Conservation (phyloP, 306 rosid species). For the Gastrolobium bilobum region DNA sequence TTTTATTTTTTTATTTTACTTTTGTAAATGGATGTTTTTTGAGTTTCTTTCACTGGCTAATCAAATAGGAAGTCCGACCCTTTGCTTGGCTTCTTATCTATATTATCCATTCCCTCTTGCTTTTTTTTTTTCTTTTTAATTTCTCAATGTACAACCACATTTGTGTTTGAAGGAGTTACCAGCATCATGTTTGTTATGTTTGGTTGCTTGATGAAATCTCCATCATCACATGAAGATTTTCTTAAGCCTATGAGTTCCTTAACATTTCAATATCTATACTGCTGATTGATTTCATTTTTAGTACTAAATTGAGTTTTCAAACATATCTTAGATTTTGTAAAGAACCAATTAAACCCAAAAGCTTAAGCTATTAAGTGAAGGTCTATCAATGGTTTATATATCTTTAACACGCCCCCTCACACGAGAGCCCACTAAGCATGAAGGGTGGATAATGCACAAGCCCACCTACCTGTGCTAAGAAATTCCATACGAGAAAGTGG, state of each 20-base stretch:
- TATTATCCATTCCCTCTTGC: background rate
- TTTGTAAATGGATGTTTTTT: constrained; percentile 23
- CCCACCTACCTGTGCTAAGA: too few relatives aligned
- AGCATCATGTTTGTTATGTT: constrained; percentile 32
- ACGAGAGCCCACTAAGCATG: too few relatives aligned
- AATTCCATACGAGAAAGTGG: too few relatives aligned
- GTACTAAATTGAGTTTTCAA: constrained; percentile 26
- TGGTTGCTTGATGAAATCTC: constrained; percentile 29
- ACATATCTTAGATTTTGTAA: background rate
- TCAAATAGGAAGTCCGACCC: constrained; percentile 34
- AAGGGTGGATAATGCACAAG: too few relatives aligned
- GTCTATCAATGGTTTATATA: too few relatives aligned
- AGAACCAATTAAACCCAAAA: too few relatives aligned
- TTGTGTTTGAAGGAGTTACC: constrained; percentile 38
- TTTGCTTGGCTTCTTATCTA: constrained; percentile 42
- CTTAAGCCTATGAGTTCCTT: constrained; percentile 29
- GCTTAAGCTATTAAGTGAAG: too few relatives aligned
- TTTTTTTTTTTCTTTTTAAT: background rate
- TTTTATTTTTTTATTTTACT: background rate
- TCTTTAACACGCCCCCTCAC: too few relatives aligned
- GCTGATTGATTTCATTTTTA: constrained; percentile 33
- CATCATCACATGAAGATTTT: constrained; percentile 26
- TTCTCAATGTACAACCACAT: constrained; percentile 21
- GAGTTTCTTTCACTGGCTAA: constrained; percentile 17
- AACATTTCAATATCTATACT: background rate